Percentiles rank a stretch among this genome's conserved stretches.
Evolutionary conservation across 2,329 filamentous ascomycete species (phyloP).

Genomic region (Ophiostoma populinum): DNA sequence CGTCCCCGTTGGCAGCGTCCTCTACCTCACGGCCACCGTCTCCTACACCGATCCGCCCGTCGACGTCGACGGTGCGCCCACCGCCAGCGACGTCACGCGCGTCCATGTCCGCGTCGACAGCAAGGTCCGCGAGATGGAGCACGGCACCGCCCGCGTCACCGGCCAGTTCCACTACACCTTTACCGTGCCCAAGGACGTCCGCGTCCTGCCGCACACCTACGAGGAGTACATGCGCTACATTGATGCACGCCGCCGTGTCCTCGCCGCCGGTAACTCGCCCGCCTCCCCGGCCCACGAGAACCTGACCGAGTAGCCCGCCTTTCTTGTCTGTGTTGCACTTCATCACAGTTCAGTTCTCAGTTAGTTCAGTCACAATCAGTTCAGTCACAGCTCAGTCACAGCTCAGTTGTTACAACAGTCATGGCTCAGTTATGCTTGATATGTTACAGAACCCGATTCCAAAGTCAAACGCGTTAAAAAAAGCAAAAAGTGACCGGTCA

Average conservation of each 20-base stretch:
- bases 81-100: constrained; percentile 19
- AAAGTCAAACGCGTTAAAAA: too few relatives aligned
- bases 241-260: constrained; percentile 24
- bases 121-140: constrained; percentile 53
- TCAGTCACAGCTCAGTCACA: too few relatives aligned
- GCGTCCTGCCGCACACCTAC: constrained; percentile 22
- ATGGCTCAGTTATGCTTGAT: too few relatives aligned
- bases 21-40: constrained; percentile 56
- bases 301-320: constrained; percentile 10
- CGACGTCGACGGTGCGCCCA: background rate
- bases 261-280: constrained; percentile 14
- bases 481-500: background rate
- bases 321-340: too few relatives aligned
- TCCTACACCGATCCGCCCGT: constrained; percentile 50
- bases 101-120: constrained; percentile 56
- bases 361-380: too few relatives aligned
- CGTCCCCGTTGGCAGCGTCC: constrained; percentile 55
- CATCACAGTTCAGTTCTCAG: too few relatives aligned
- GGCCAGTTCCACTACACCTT: constrained; percentile 61
- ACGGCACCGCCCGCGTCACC: constrained; percentile 41
- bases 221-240: constrained; percentile 27
- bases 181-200: constrained; percentile 20
- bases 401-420: too few relatives aligned
- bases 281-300: constrained; percentile 1
- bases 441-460: too few relatives aligned